Base-by-base conservation (phyloP, 2,329 filamentous ascomycete genomes). In the Dothiorella sarmentorum region DNA sequence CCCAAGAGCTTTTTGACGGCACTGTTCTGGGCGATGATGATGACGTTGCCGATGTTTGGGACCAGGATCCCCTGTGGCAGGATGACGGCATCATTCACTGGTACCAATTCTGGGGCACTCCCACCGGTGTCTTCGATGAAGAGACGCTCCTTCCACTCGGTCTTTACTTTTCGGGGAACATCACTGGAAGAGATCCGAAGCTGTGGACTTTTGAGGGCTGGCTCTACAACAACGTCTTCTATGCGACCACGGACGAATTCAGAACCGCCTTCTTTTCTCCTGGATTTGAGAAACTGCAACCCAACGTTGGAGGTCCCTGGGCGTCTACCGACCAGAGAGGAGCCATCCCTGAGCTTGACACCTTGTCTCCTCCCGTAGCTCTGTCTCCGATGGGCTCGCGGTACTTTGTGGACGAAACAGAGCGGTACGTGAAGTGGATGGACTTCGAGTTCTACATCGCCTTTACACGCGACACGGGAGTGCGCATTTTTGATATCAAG, bases 211-310 rank as follows among this genome's bases (percentile, higher is more conserved):
- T 82, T 0, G 71, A 75, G 17, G 79, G 78, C 2, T 84, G 81
- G 79, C 76, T 81, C 15, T 84, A 83, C 64, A 78, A 82, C 59
- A 76, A 77, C 43, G 66, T 79, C n/a, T 79, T 79, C 61, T 85
- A 84, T 63, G 66, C 73, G 29, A 77, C 77, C 4, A 79, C 77
- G 1, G 72, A 81, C 17, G 75, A 73, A 3, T 80, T 83, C 66
- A 69, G 78, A 31, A 63, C 58, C 0, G 79, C 80, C 2, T 78
- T 76, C 63, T 75, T 69, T 58, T 68, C 68, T 20, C 69, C 72
- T 3, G 71, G 67, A 4, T 81, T 83, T 61, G 72, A 75, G 47
- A 81, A 80, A 64, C 71, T 80, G 20, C 71, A 71, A 27, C 69
- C 77, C 20, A 80, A 79, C 44, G 69, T 79, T 0, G 77, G 81